Evolutionary conservation across 2,329 filamentous ascomycete genomes (phyloP), one percentile per base, ranked within the genome.

Genomic region (Ceratocystis ficicola): DNA sequence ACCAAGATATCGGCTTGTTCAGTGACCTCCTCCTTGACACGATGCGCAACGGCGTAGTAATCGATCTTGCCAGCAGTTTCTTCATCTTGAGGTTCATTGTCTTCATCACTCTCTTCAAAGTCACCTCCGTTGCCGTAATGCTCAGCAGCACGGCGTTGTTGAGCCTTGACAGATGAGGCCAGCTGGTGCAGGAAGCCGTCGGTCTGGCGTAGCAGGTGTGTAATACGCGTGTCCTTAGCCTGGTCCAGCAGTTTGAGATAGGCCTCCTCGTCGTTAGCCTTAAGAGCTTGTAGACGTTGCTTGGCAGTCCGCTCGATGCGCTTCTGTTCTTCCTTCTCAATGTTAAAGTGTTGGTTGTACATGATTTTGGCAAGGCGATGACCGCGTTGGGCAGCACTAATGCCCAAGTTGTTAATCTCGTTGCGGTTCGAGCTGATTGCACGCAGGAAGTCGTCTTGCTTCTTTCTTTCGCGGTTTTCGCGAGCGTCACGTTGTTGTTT

Each of bases 261-360:
- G 0, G 94, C 95, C 78, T 97, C 94, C 79, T 99, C 94, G 75
- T 99, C 94, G 85, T 99, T 95, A 72, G 94, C 93, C 79, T 96
- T 97, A 75, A 99, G 83, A 68, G 94, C 94, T 76, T 97, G 93
- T 70, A 99, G 86, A 96, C 94, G 94, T 77, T 99, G 94, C 81
- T 99, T 99, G 69, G 94, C 94, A 8, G 93, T 99, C 69, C 94
- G 85, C 79, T 99, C 94, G 70, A 99, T 89, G 69, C 94, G 89
- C 80, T 96, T 97, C 82, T 97, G 93, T 78, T 99, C 94, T 80
- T 99, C 94, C 78, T 96, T 96, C 76, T 99, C 94, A 74, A 99
- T 97, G 74, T 93, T 90, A 76, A 92, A 89, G 75, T 99, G 94
- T 68, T 96, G 92, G 66, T 82, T 78, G 69, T 89, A 83, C 90